Evolutionary conservation across 257 asterid genomes (phyloP).

Genomic region (Capsicum pubescens): DNA sequence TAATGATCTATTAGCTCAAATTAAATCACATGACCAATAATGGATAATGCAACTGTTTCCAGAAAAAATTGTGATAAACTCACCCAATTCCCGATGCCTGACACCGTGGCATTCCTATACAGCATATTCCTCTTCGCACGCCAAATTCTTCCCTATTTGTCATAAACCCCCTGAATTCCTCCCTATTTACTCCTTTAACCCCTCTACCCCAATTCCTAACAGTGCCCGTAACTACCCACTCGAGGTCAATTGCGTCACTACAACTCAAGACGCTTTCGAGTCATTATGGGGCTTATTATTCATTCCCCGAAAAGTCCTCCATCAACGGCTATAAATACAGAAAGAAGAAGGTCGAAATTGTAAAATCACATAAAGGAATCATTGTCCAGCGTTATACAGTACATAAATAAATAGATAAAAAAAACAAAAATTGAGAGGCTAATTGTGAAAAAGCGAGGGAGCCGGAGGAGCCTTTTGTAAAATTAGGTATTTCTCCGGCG

Average conservation of each 20-base stretch:
- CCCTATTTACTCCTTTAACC: not conserved
- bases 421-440: not conserved
- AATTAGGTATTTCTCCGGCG: not conserved
- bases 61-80: not conserved
- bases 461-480: slow-evolving; percentile 25
- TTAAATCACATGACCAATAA: not conserved
- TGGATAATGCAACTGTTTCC: slow-evolving; percentile 25
- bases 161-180: slow-evolving; percentile 24
- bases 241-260: slow-evolving; percentile 54
- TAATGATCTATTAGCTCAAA: too few relatives aligned
- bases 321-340: slow-evolving; percentile 38
- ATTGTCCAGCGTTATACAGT: slow-evolving; percentile 36
- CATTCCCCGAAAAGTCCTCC: slow-evolving; percentile 49
- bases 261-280: slow-evolving; percentile 3
- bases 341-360: not conserved
- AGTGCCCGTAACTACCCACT: not conserved
- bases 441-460: slow-evolving; percentile 24
- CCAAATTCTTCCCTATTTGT: slow-evolving; percentile 26
- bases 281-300: slow-evolving; percentile 48
- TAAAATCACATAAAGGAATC: not conserved
- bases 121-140: slow-evolving; percentile 33
- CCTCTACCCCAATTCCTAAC: not conserved
- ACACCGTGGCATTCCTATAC: slow-evolving; percentile 66
- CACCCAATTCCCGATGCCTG: slow-evolving; percentile 9
- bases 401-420: not conserved